Base-by-base conservation (phyloP, 495 filamentous ascomycete species). In the Lasiosphaeria ovina region DNA sequence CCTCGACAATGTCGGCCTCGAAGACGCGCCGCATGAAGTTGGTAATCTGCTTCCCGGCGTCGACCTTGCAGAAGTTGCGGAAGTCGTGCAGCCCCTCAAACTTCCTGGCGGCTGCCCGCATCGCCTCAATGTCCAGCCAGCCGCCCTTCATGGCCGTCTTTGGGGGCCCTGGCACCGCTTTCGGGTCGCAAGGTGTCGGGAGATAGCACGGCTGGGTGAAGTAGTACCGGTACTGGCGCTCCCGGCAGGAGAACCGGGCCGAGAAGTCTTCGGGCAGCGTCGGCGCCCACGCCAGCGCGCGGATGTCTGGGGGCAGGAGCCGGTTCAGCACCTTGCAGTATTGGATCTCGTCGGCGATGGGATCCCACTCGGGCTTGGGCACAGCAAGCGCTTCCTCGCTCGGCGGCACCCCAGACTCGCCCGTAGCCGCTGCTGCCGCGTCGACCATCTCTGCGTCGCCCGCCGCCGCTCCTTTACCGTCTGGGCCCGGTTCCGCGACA, bases 51-150 rank as follows among this genome's bases (percentile, higher is more conserved):
- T 97, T 97, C 63, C 77, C 83, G 0, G 85, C 79, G 75, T 98
- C 95, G 42, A 97, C 74, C 70, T 93, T 93, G 80, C 93, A 97
- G 76, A 98, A 93, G 69, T 98, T 98, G 11, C 94, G 85, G 77
- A 98, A 98, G 74, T 98, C 95, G 76, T 97, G 91, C 32, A 83
- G 66, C 9, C 94, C 95, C 63, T 90, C 85, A 61, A 90, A 92
- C 51, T 84, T 72, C 68, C 83, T 85, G 35, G 93, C 93, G 1
- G 89, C 95, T 65, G 83, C 73, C 3, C 84, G 82, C 94, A 98
- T 98, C 14, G 86, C 87, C 6, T 85, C 86, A 50, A 98, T 92
- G 74, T 97, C 87, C 8, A 98, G 68, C 79, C 79, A 78, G 44
- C 81, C 79, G 35, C 71, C 66, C 62, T 76, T 77, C 44, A 69